Base-by-base conservation (phyloP, 805 yeast species). In the Candida easanensis region DNA sequence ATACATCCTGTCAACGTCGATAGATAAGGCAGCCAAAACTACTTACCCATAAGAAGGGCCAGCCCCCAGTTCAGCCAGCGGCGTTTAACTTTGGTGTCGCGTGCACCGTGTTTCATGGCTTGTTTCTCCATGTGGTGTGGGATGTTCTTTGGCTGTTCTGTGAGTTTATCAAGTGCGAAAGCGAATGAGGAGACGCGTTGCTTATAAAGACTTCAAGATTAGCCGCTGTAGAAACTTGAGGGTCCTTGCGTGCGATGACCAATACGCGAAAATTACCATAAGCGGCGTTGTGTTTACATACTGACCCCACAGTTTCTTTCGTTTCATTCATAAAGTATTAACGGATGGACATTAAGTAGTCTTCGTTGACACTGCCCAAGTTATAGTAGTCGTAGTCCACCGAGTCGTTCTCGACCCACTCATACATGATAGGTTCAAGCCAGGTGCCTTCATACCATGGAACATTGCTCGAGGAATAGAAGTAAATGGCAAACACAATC, bases 331-430 rank as follows among this genome's bases (percentile, higher is more conserved):
- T n/a, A n/a, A n/a, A n/a, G n/a, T n/a, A 22, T 37, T 35, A 44
- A 9, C 41, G 30, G 13, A 40, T 26, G 13, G 48, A 44, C 41
- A 36, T 37, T 36, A 49, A 40, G 40, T 35, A 41, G 33, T 51
- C 53, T 15, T 47, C 46, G 13, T 45, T 41, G 32, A 55, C 39
- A 13, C 40, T 41, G 5, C 51, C 54, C 18, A 53, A 32, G 33
- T 49, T 44, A 39, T 57, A 57, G 35, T 45, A 51, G 22, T 49
- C 56, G 35, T 56, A 57, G 30, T 57, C 60, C 7, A 57, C 48
- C 1, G 53, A 51, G 13, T 48, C 42, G 10, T 48, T 43, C 22
- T 49, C 53, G 4, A 50, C 7, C 36, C 39, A 26, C 15, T 45
- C 46, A 25, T 39, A 49, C 8, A 52, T 15, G 11, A 27, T 36